phyloP scores from a whole-genome alignment of 495 filamentous ascomycete species.

The Letharia columbiana region DNA sequence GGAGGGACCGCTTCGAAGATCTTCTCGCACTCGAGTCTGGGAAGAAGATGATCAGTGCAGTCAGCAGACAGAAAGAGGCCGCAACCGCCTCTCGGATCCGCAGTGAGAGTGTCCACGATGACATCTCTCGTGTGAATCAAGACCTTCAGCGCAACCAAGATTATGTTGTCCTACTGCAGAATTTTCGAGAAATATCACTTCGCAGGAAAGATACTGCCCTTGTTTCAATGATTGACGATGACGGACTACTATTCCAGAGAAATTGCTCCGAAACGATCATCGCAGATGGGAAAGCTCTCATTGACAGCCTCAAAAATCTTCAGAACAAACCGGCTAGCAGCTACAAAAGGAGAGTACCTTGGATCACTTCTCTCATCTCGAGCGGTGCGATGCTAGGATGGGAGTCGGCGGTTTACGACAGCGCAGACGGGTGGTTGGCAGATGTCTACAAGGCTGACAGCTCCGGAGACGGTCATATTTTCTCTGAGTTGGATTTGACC shows the following conservation, averaged over 20 bases:
- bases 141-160: neutral
- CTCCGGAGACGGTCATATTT: neutral
- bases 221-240: neutral
- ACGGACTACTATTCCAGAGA: neutral
- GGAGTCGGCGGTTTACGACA: neutral
- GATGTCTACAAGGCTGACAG: neutral
- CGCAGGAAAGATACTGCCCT: neutral
- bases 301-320: neutral
- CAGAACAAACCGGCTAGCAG: neutral
- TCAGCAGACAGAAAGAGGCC: neutral
- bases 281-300: neutral
- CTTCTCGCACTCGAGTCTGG: constrained; percentile 1
- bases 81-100: neutral
- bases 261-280: neutral
- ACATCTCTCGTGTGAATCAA: neutral
- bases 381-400: neutral
- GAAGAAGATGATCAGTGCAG: neutral
- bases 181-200: neutral
- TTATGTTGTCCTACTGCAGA: neutral
- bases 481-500: neutral
- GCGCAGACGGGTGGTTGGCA: neutral
- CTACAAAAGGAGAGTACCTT: neutral
- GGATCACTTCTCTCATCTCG: constrained; percentile 5
- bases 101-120: neutral
- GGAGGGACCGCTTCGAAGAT: neutral